Evolutionary conservation across 2,329 filamentous ascomycete species (phyloP).

Genomic region (Cylindrodendrum hubeiense): DNA sequence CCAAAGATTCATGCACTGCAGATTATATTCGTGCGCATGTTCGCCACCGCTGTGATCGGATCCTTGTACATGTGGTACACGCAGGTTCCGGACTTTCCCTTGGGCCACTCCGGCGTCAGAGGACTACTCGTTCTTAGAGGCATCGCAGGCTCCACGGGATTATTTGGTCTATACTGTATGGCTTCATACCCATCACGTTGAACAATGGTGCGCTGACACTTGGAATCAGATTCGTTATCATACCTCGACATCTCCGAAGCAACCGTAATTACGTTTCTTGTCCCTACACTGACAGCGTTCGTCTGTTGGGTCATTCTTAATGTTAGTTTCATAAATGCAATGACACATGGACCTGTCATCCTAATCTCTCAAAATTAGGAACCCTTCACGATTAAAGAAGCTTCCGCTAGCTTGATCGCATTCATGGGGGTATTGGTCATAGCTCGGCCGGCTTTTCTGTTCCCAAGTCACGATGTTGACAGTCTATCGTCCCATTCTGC

Average conservation of each 20-base stretch:
- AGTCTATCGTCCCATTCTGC: slow-evolving; percentile 8
- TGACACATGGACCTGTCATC: accelerated
- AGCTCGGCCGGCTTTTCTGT: slow-evolving; percentile 74
- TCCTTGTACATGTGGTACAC: slow-evolving; percentile 56
- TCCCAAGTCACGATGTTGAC: slow-evolving; percentile 48
- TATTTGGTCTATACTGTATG: slow-evolving; percentile 70
- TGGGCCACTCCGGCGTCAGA: slow-evolving; percentile 73
- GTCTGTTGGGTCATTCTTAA: slow-evolving; percentile 69
- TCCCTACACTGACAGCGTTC: slow-evolving; percentile 75
- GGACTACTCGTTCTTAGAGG: slow-evolving; percentile 74
- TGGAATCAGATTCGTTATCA: slow-evolving; percentile 57
- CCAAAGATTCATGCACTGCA: slow-evolving; percentile 56
- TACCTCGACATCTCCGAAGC: slow-evolving; percentile 84
- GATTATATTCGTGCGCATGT: slow-evolving; percentile 58
- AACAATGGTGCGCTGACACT: background rate
- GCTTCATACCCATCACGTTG: background rate
- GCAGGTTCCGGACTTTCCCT: slow-evolving; percentile 70
- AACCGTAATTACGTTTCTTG: slow-evolving; percentile 83
- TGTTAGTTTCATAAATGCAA: slow-evolving; percentile 18
- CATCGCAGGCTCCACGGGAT: slow-evolving; percentile 72
- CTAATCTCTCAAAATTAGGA: slow-evolving; percentile 61
- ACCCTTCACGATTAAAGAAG: slow-evolving; percentile 78
- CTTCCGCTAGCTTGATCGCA: slow-evolving; percentile 76
- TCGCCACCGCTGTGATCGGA: slow-evolving; percentile 52
- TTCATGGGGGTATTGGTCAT: slow-evolving; percentile 81